Base-by-base conservation (phyloP, 2,329 filamentous ascomycete genomes). In the Endothia cerciana region DNA sequence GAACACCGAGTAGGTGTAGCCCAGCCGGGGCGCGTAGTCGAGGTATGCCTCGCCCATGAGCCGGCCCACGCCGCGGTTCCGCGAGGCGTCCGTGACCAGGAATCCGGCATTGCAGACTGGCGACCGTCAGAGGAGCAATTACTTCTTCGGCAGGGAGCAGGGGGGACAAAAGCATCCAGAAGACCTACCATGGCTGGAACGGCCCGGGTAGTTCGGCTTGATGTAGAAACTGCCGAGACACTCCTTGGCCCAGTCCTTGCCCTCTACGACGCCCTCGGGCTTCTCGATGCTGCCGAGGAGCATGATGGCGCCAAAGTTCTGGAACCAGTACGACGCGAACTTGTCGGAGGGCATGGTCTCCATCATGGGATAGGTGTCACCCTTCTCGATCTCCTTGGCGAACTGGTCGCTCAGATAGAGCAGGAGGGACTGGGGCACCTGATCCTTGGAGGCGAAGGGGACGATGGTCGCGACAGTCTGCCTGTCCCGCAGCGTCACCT, bases 141-240 rank as follows among this genome's bases (percentile, higher is more conserved):
- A 22, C 43, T 19, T 47, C 43, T n/a, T 22, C n/a, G n/a, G n/a
- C n/a, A n/a, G n/a, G n/a, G 5, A 10, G 22, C 19, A 11, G n/a
- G 22, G 25, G 7, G 17, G 51, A 33, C 51, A 55, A 19, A 38
- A 36, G 22, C 33, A 57, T 22, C 4, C 6, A 5, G 1, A 51
- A 51, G 25, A 28, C 55, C 33, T 58, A 58, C 55, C 36, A 81
- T 97, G 93, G 77, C 91, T 95, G 79, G 91, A 95, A 66, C 93
- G 86, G 58, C 93, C 93, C 0, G 93, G 93, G 76, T 97, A 97
- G 78, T 97, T 97, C 58, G 93, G 93, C 80, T 95, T 94, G 83
- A 97, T 91, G 79, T 95, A 96, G 79, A 97, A 97, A 79, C 92
- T 96, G 65, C 93, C 93, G 53, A 97, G 81, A 73, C 93, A 97